Conservation (phyloP, 768 basidiomycete species). For the Trametes maxima region DNA sequence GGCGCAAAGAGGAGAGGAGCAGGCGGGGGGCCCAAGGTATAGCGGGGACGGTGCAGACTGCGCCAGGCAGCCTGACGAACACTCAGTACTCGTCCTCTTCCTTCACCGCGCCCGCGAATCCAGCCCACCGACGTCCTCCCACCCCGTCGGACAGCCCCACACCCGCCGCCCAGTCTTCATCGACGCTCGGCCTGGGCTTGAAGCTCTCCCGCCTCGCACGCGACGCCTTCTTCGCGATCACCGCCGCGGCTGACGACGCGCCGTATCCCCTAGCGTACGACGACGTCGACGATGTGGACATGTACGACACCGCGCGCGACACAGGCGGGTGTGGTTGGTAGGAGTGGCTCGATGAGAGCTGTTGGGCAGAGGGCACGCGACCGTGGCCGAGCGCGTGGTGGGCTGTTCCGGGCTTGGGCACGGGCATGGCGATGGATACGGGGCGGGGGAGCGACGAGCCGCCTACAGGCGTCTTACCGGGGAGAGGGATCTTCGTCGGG, state of each 20-base stretch:
- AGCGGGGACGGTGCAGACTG: not conserved
- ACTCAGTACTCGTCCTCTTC: slow-evolving; percentile 36
- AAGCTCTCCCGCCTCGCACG: slow-evolving; percentile 76
- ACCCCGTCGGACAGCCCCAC: slow-evolving; percentile 2
- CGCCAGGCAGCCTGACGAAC: not conserved
- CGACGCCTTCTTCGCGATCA: slow-evolving; percentile 48
- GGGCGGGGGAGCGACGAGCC: slow-evolving; percentile 40
- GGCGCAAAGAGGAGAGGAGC: not conserved
- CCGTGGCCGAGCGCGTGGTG: slow-evolving; percentile 62
- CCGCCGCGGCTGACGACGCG: slow-evolving; percentile 25
- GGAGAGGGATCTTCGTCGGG: slow-evolving; percentile 48
- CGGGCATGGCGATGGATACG: slow-evolving; percentile 48
- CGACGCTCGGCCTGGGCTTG: slow-evolving; percentile 76
- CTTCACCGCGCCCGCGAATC: slow-evolving; percentile 34
- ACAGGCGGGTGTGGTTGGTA: slow-evolving; percentile 17
- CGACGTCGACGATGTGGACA: slow-evolving; percentile 25
- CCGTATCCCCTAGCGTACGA: slow-evolving; percentile 18
- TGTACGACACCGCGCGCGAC: slow-evolving; percentile 22
- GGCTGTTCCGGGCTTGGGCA: slow-evolving; percentile 52
- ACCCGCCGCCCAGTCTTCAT: slow-evolving; percentile 36
- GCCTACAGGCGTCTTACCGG: slow-evolving; percentile 38
- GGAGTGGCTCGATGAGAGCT: slow-evolving; percentile 28
- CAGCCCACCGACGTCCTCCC: slow-evolving; percentile 29
- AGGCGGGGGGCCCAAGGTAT: not conserved
- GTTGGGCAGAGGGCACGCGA: slow-evolving; percentile 39